Evolutionary conservation across 2,329 filamentous ascomycete genomes (phyloP).

Genomic region (Aspergillus versicolor): DNA sequence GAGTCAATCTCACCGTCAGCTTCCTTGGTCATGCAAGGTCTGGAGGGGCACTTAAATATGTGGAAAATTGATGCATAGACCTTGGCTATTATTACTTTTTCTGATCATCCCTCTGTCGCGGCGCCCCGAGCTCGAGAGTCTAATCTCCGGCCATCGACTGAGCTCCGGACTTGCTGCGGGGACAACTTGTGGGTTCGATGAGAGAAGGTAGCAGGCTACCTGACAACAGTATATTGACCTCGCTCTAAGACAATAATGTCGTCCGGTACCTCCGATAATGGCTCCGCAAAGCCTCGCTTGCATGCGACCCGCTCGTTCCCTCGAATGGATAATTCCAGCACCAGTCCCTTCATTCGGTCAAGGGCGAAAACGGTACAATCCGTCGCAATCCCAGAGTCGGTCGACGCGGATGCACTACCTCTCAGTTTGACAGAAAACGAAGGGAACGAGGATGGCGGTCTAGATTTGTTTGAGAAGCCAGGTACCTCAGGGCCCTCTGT

Average conservation of each 20-base stretch:
- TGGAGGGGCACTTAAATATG: not conserved
- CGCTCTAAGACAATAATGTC: conserved; percentile 25
- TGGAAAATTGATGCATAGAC: not conserved
- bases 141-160: not conserved
- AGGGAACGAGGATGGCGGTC: conserved; percentile 25
- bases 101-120: not conserved
- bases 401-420: conserved; percentile 25
- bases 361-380: conserved; percentile 29
- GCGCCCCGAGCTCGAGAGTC: not conserved
- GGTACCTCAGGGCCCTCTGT: conserved; percentile 31
- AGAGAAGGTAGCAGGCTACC: not conserved
- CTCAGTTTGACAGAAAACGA: conserved; percentile 21
- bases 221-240: not conserved
- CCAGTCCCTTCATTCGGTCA: conserved; percentile 23
- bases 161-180: conserved; percentile 8
- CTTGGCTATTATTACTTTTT: not conserved
- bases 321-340: conserved; percentile 31
- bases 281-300: conserved; percentile 23
- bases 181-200: conserved; percentile 6
- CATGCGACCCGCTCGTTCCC: conserved; percentile 32
- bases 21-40: not conserved
- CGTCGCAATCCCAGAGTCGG: conserved; percentile 22
- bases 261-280: conserved; percentile 25
- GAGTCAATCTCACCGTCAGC: not conserved
- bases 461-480: conserved; percentile 48